Evolutionary conservation across 805 yeast genomes (phyloP), one percentile per base, ranked within the genome.

Genomic region (Ogataea paraovalis): DNA sequence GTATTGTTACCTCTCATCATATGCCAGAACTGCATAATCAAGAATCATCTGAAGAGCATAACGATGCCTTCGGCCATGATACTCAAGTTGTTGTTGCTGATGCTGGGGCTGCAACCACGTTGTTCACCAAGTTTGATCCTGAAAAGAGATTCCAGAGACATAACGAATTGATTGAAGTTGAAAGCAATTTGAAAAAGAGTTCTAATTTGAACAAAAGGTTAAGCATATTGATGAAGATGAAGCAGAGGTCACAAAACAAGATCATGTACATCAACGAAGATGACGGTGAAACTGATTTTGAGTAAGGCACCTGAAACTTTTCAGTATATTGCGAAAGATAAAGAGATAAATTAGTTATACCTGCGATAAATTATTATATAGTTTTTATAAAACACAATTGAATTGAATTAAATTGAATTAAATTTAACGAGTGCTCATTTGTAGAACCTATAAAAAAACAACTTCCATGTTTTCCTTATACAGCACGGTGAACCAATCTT

Each of bases 81-180:
- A 13, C 18, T 5, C 18, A 20, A 13, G 30, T 3, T 22, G 13
- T 10, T 20, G 67, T 56, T 28, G 41, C 39, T n/a, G 50, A 44
- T 21, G 39, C 20, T 4, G 41, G 43, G 13, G 43, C 52, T 6
- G 58, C 62, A 4, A 47, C 49, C 2, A 57, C 60, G 0, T 9
- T 55, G 48, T 79, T 78, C 52, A 74, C 79, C 5, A 75, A 75
- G 53, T 78, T 91, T 46, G 82, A 90, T 65, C 91, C 96, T 4
- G 75, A 76, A 27, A 75, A 79, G 64, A 76, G 97, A 57, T 74
- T 91, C 50, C 68, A 75, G 47, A 77, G 86, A 58, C 96, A 89
- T 58, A 85, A 87, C 58, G 96, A 88, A 65, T 75, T 90, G 60
- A 74, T 85, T 40, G 74, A 71, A 42, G 70, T 90, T 51, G 96